Base-by-base conservation (phyloP, 1,139 yeast genomes). In the Kodamaea ohmeri region DNA sequence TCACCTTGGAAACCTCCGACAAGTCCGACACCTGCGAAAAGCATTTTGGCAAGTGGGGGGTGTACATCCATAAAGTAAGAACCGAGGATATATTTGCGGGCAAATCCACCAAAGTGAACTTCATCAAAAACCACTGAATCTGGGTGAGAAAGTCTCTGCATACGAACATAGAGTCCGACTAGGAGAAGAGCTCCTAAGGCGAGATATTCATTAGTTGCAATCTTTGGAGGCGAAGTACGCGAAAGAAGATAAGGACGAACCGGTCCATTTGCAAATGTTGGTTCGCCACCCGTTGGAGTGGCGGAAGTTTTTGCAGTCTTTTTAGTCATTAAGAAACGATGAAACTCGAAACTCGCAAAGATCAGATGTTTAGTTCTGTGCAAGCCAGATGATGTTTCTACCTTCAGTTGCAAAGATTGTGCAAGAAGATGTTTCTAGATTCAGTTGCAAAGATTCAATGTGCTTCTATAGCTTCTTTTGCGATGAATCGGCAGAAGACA, bases 91-190 rank as follows among this genome's bases (percentile, higher is more conserved):
- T 86, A 86, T 56, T 83, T 80, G 44, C 77, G 68, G 28, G 94
- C 86, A 62, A 83, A 83, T 16, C 86, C 87, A 41, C 94, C 94
- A 36, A 69, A 63, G 47, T 53, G 56, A 3, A 45, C 49, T 61
- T 92, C 98, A 66, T 92, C 98, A 58, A 92, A 92, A 24, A 92
- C 97, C 34, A 92, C 96, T 30, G 86, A 76, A 46, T 77, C 63
- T 13, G 98, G 98, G 43, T 67, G 59, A 34, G 77, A 71, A 35
- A 92, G 60, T 43, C 75, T 73, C 53, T 74, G 40, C 54, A 58
- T 34, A 44, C 61, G 77, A 36, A 86, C 73, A 34, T 62, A 53
- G 7, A 70, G 47, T 0, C 95, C 76, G 26, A 80, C 56, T 1
- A 76, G 49, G n/a, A 80, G 56, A 38, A 92, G 70, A 2, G 62